These are phyloP conservation scores for Lactarius sanguifluus DNA, from an alignment of 768 basidiomycete species.

Conservation along the genomic window DNA sequence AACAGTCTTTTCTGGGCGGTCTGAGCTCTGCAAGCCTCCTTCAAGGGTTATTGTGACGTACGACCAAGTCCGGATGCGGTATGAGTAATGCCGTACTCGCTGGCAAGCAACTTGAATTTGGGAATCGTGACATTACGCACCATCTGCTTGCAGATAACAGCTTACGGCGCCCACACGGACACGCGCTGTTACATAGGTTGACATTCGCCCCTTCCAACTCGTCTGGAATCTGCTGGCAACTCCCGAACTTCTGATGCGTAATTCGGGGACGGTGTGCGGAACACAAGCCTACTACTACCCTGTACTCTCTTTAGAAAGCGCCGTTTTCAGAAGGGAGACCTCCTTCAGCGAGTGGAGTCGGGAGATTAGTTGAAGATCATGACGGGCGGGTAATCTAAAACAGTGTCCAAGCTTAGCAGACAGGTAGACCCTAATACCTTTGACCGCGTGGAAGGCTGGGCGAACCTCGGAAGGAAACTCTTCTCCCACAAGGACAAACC, in stretches of 20 bases:
- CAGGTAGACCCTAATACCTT: conserved; percentile 9
- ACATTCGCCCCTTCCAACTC: neutral
- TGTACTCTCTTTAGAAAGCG: conserved; percentile 1
- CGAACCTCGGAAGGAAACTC: conserved; percentile 17
- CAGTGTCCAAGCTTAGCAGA: conserved; percentile 2
- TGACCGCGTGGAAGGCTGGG: conserved; percentile 23
- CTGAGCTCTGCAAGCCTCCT: conserved; percentile 8
- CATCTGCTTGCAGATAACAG: neutral
- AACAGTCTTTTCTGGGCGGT: conserved; percentile 2
- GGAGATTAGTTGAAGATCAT: neutral
- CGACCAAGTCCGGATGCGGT: conserved; percentile 9
- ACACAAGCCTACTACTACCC: neutral
- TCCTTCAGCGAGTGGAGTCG: neutral
- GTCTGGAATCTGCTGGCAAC: conserved; percentile 5
- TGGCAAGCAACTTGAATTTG: conserved; percentile 5
- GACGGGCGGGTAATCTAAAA: neutral
- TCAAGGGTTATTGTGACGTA: conserved; percentile 27
- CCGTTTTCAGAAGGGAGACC: neutral
- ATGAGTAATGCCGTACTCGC: conserved; percentile 21
- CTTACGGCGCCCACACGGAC: conserved; percentile 13
- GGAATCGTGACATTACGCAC: conserved; percentile 16
- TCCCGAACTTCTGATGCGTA: conserved; percentile 6
- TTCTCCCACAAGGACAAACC: conserved; percentile 8
- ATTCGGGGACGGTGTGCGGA: neutral
- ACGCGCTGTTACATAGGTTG: neutral